Percentiles rank a stretch among this genome's conserved stretches.
Evolutionary conservation across 1,284 basidiomycete genomes (phyloP).

Genomic region (Cryptococcus hybrid): DNA sequence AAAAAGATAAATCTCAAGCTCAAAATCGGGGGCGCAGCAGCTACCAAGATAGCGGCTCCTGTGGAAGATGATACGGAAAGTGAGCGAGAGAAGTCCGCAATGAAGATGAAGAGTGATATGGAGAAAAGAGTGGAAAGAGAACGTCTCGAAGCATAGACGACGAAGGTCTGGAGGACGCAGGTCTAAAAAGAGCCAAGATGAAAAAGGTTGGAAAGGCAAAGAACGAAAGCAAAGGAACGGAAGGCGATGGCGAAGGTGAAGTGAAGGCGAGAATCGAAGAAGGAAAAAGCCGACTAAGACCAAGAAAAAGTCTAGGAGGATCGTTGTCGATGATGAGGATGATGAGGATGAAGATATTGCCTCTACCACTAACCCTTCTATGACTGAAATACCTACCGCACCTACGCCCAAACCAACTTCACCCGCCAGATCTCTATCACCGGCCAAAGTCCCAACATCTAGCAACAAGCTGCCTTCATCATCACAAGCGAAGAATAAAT

Average conservation of each 20-base stretch:
- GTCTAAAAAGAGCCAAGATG: neutral
- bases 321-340: neutral
- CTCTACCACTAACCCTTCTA: neutral
- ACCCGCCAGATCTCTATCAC: neutral
- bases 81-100: neutral
- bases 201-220: neutral
- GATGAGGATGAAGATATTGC: neutral
- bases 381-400: neutral
- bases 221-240: neutral
- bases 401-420: neutral
- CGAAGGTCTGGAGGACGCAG: no score
- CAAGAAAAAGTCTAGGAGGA: neutral
- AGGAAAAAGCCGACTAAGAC: neutral
- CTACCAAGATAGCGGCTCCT: neutral
- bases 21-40: neutral
- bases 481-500: neutral
- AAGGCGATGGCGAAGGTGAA: neutral
- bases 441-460: neutral
- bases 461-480: neutral
- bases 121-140: neutral
- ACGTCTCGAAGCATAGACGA: neutral
- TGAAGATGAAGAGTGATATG: no score
- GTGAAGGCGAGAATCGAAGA: conserved; percentile 1
- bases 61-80: neutral
- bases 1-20: neutral